A percentile compares a stretch with the other conserved stretches of the same genome.
Conservation (phyloP, 1,284 basidiomycete genomes). For the Cerioporus squamosus region DNA sequence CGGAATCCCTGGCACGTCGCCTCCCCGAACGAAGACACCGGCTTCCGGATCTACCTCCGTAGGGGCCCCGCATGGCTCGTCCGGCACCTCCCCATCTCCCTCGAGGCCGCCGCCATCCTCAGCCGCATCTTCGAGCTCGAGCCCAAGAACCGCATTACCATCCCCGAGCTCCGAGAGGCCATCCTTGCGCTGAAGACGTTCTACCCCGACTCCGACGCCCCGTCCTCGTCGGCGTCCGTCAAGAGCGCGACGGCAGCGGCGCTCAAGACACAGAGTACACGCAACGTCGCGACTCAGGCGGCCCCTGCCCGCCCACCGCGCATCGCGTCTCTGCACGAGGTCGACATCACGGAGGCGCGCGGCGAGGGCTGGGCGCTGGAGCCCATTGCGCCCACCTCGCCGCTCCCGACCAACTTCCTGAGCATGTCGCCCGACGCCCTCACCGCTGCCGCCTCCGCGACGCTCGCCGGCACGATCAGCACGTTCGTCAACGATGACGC, state of each 20-base stretch:
- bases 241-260: too few species aligned
- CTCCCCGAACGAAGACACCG: conserved; percentile 49
- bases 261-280: too few species aligned
- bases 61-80: conserved; percentile 48
- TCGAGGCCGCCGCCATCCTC: conserved; percentile 41
- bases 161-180: conserved; percentile 30
- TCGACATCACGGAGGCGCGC: conserved; percentile 20
- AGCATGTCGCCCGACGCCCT: conserved; percentile 4
- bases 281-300: too few species aligned
- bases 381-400: conserved; percentile 7
- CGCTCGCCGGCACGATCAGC: conserved; percentile 10
- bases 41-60: conserved; percentile 56
- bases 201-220: conserved; percentile 21
- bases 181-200: conserved; percentile 32
- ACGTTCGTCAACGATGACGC: conserved; percentile 3
- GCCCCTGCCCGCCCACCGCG: too few species aligned
- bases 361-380: conserved; percentile 15
- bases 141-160: conserved; percentile 29
- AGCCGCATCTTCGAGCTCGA: conserved; percentile 31
- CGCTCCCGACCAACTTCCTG: conserved; percentile 13
- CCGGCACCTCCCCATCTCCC: conserved; percentile 53
- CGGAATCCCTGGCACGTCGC: conserved; percentile 75
- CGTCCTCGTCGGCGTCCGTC: background rate
- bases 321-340: background rate
- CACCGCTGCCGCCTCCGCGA: conserved; percentile 11